Evolutionary conservation across 1,284 basidiomycete genomes (phyloP).

Genomic region (Cryptococcus maquisensis): DNA sequence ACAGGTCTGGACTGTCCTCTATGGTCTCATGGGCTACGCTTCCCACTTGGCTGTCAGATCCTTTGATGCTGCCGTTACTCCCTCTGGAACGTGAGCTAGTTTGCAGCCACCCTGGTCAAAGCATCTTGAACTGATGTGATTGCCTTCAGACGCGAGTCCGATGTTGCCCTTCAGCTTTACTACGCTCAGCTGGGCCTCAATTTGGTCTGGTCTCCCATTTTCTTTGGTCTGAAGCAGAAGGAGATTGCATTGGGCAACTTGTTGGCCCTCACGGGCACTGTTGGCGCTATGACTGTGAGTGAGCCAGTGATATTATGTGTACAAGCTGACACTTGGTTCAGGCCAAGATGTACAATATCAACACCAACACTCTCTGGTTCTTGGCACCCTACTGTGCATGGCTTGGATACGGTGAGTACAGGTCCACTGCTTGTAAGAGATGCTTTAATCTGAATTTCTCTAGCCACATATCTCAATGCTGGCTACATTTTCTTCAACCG

Average conservation of each 20-base stretch:
- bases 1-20: constrained; percentile 32
- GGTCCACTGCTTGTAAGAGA: background rate
- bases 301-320: background rate
- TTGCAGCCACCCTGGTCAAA: too few species aligned
- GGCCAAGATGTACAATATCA: constrained; percentile 55
- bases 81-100: constrained; percentile 50
- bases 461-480: constrained; percentile 63
- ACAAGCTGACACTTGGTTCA: constrained; percentile 4
- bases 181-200: constrained; percentile 68
- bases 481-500: constrained; percentile 48
- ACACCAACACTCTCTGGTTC: constrained; percentile 57
- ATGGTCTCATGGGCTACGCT: constrained; percentile 65
- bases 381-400: constrained; percentile 59
- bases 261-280: constrained; percentile 58
- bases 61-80: constrained; percentile 54
- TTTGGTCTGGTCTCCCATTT: constrained; percentile 66
- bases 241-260: constrained; percentile 62
- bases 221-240: constrained; percentile 59
- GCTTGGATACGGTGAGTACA: constrained; percentile 44
- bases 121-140: background rate
- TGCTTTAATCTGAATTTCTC: constrained; percentile 2
- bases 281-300: constrained; percentile 62
- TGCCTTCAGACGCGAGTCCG: constrained; percentile 51
- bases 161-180: constrained; percentile 61
- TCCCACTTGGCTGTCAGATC: constrained; percentile 62